Evolutionary conservation across 2,329 filamentous ascomycete genomes (phyloP), one percentile per base, ranked within the genome.

Genomic region (Dactylellina cionopaga): DNA sequence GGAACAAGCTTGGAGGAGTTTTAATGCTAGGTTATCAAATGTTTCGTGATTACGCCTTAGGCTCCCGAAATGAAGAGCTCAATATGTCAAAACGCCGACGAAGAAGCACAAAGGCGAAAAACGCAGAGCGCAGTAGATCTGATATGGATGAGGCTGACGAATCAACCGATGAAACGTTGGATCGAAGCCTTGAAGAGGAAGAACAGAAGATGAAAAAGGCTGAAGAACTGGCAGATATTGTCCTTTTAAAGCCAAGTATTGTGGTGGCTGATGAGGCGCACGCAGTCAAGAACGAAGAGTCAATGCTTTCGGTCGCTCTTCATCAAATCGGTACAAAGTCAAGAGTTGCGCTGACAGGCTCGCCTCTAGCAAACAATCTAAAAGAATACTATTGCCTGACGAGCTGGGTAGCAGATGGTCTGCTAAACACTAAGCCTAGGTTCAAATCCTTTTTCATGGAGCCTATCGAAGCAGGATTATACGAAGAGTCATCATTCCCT

Each of bases 181-280:
- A 41, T 10, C 44, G 1, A 31, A 35, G 3, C 33, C 22, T 22
- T n/a, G n/a, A n/a, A n/a, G 58, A 56, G 29, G 29, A 54, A 41
- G 29, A 56, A 13, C 39, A 35, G 11, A 22, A 17, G 10, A 39
- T 37, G 29, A 77, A 82, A 7, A 81, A 85, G 27, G 80, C 62
- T 5, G 29, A 25, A 17, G 62, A 65, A 11, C 22, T 58, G 1
- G 44, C n/a, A 4, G 17, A 51, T 31, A 68, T 68, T 7, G 35
- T 96, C 5, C 80, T 87, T 0, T 77, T 88, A 5, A 82, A 83
- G 0, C 87, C 92, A 0, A 90, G 85, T 73, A 85, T 96, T 47
- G 88, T 96, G 19, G 81, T 97, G 56, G 91, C 90, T 0, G 93
- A 97, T 77, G 93, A 97, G 80, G 92, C 92, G 0, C 93, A 97